phyloP scores from a whole-genome alignment of 495 filamentous ascomycete species.

The Lasiosphaeria hispida region DNA sequence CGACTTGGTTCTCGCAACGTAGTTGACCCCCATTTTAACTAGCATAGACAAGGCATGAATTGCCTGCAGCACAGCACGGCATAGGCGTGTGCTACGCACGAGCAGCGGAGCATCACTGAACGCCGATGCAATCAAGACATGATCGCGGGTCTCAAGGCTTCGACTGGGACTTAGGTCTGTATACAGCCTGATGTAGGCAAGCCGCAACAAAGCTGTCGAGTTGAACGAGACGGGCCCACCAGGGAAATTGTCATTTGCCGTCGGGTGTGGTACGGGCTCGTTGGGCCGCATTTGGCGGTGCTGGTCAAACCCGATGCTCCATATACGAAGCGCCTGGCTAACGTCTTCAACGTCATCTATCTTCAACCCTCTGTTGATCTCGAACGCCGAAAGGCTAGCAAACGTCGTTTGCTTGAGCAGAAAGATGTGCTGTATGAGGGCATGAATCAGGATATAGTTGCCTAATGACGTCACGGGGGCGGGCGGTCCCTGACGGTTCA shows the following conservation, averaged over 20 bases:
- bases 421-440: conserved; percentile 68
- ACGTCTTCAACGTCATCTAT: conserved; percentile 56
- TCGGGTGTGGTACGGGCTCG: conserved; percentile 33
- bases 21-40: conserved; percentile 65
- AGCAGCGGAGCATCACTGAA: conserved; percentile 59
- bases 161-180: conserved; percentile 63
- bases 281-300: conserved; percentile 41
- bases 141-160: conserved; percentile 61
- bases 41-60: conserved; percentile 68
- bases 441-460: conserved; percentile 66
- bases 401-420: conserved; percentile 59
- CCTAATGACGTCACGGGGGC: conserved; percentile 60
- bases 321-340: conserved; percentile 58
- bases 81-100: conserved; percentile 54
- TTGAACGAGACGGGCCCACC: conserved; percentile 65
- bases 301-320: conserved; percentile 63
- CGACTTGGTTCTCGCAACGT: conserved; percentile 66
- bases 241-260: conserved; percentile 40
- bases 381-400: conserved; percentile 42
- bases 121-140: conserved; percentile 56
- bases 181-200: conserved; percentile 67
- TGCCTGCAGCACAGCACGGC: conserved; percentile 61
- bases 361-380: conserved; percentile 44
- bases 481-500: conserved; percentile 49
- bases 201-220: conserved; percentile 60